Percentiles rank a stretch among this genome's conserved stretches.
Evolutionary conservation across 2,329 filamentous ascomycete species (phyloP).

Genomic region (Ophiostoma ulmi): DNA sequence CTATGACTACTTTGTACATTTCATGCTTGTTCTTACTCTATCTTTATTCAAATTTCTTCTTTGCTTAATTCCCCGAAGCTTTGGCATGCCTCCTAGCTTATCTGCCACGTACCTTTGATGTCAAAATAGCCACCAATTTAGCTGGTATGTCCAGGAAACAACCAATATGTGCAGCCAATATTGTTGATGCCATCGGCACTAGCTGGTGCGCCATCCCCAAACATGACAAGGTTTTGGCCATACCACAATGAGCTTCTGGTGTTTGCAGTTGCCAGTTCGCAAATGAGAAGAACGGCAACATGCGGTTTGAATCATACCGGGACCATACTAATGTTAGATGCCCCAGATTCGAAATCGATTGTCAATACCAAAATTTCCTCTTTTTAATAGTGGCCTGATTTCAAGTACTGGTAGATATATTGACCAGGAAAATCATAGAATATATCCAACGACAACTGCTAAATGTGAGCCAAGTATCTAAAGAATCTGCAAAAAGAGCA

Average conservation of each 20-base stretch:
- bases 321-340: neutral
- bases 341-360: neutral
- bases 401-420: too few species aligned
- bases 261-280: neutral
- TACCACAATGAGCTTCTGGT: neutral
- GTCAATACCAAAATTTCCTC: too few species aligned
- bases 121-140: neutral
- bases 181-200: conserved; percentile 5
- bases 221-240: neutral
- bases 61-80: neutral
- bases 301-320: neutral
- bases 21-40: neutral
- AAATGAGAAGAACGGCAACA: neutral
- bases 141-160: neutral
- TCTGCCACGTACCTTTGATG: neutral
- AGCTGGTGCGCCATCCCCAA: neutral
- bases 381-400: too few species aligned
- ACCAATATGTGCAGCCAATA: neutral
- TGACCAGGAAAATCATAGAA: too few species aligned
- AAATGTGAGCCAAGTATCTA: too few species aligned
- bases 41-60: conserved; percentile 30
- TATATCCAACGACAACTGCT: too few species aligned
- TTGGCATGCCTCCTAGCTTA: neutral
- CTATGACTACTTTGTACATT: neutral
- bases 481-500: too few species aligned